Evolutionary conservation across 148 eudicot genomes (phyloP).

Genomic region (Vaccinium macrocarpon): DNA sequence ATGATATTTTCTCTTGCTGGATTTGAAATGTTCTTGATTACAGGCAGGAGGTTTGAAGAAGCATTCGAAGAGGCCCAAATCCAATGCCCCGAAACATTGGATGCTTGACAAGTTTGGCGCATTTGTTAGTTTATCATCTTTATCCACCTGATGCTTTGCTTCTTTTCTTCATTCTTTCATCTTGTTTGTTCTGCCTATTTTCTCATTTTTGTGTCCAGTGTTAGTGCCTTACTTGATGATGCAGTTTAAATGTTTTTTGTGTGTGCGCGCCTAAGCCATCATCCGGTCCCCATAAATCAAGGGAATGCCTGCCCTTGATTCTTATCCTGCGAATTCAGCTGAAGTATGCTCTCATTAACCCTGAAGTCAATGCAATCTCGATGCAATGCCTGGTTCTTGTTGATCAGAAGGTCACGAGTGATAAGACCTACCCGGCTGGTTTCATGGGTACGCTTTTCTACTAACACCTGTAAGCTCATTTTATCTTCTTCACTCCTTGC

Average conservation of each 20-base stretch:
- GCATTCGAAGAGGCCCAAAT: no score
- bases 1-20: background rate
- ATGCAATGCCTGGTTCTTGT: conserved; percentile 54
- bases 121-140: conserved; percentile 29
- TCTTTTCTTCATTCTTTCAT: background rate
- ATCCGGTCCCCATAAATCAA: conserved; percentile 52
- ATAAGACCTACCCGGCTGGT: no score
- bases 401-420: no score
- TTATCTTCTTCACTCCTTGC: no score
- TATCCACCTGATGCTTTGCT: background rate
- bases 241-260: background rate
- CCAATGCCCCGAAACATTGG: conserved; percentile 52
- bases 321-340: conserved; percentile 47
- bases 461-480: no score
- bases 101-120: conserved; percentile 56
- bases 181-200: background rate
- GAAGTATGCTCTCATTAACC: conserved; percentile 49
- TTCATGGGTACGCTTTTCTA: no score
- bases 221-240: background rate
- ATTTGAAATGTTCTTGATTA: background rate
- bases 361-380: conserved; percentile 43
- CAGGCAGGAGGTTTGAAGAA: conserved; percentile 49
- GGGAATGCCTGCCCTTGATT: conserved; percentile 53
- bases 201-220: background rate
- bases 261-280: conserved; percentile 52